A percentile compares a stretch with the other conserved stretches of the same genome.
phyloP scores from a whole-genome alignment of 257 asterid species.

The Solanum megistacrolobum region DNA sequence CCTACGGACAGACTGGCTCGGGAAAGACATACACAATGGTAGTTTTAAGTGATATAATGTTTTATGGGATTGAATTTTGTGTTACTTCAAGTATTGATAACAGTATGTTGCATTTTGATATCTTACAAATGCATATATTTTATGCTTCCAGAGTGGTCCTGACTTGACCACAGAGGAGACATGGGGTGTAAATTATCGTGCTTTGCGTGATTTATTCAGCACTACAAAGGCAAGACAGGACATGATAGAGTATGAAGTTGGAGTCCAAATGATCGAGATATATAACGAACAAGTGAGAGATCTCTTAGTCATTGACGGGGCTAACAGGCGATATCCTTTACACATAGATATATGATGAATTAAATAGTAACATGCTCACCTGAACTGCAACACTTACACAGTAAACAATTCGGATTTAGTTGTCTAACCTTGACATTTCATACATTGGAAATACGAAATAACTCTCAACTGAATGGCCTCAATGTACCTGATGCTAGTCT shows the following conservation, averaged over 20 bases:
- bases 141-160: constrained; percentile 72
- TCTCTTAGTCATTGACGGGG: constrained; percentile 69
- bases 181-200: constrained; percentile 93
- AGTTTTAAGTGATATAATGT: background rate
- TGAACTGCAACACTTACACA: background rate
- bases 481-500: constrained; percentile 90
- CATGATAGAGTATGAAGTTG: constrained; percentile 64
- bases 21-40: constrained; percentile 96
- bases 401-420: background rate
- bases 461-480: constrained; percentile 84
- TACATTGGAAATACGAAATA: constrained; percentile 82
- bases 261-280: constrained; percentile 91
- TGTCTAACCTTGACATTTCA: constrained; percentile 37
- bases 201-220: constrained; percentile 68
- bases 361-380: background rate
- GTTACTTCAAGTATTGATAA: background rate
- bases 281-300: constrained; percentile 96
- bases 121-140: background rate
- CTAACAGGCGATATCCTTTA: constrained; percentile 76
- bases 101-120: background rate
- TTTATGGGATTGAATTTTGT: background rate
- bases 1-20: constrained; percentile 92
- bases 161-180: constrained; percentile 74
- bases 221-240: constrained; percentile 52
- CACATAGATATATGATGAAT: background rate